Evolutionary conservation across 1,284 basidiomycete species (phyloP), one percentile per base, ranked within the genome.

Genomic region (Tilletia indica): DNA sequence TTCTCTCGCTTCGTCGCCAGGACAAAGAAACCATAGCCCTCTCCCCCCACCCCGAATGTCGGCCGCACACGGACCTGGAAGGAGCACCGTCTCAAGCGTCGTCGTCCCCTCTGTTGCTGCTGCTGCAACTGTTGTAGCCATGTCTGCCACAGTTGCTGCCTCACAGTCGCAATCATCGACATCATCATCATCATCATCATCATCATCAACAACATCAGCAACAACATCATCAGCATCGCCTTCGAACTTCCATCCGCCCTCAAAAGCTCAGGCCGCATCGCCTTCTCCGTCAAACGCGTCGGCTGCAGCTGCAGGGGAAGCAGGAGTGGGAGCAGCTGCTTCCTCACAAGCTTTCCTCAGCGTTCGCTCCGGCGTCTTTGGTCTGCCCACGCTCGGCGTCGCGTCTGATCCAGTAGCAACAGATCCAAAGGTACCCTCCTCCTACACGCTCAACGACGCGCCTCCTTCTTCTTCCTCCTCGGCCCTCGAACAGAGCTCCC

Each of bases 351-450:
- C 16, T 16, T 34, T 64, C 16, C 61, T 68, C 19, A 31, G 21
- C 39, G 39, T 58, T 31, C 67, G 49, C 14, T 68, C 67, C 45
- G 54, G 67, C 14, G 54, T 54, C 49, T 58, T 51, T 36, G 54
- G 49, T 31, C 42, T 54, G 54, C 49, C 48, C 34, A 68, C 54
- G 14, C 67, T 54, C 31, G 25, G 19, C 63, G 25, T 42, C 45
- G 38, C 63, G n/a, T 21, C 38, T 21, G 19, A 66, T 66, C 63
- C 66, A 38, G 12, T 67, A 51, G 25, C 39, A 39, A 69, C 73
- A 14, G 51, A 69, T 12, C 70, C 71, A 39, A 73, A 47, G 21
- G 71, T 75, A 69, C 74, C 75, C 71, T 80, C 79, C 31, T 54
- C 51, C 51, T 54, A 12, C 51, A 54, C 51, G 12, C 51, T 54